These are phyloP conservation scores for Dalbergia oliveri DNA, from an alignment of 306 rosid species.

Conservation along the genomic window DNA sequence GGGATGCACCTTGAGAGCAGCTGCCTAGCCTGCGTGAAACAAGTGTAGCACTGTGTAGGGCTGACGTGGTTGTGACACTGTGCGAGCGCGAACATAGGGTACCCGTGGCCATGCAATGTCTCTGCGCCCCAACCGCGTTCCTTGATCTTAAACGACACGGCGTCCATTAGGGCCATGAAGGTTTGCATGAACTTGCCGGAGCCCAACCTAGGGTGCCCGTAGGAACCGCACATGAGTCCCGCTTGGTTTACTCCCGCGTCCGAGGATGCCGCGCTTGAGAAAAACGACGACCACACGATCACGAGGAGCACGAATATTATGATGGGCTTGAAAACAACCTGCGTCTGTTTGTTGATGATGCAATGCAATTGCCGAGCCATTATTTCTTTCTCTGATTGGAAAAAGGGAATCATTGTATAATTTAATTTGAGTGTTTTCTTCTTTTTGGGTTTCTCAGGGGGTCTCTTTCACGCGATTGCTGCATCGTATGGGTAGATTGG, in stretches of 20 bases:
- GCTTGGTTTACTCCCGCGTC: constrained; percentile 11
- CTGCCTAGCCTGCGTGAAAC: constrained; percentile 45
- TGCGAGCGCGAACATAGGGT: constrained; percentile 51
- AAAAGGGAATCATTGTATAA: no score
- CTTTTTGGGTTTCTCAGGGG: not conserved
- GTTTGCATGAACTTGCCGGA: constrained; percentile 13
- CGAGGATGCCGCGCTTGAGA: constrained; percentile 20
- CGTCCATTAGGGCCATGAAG: constrained; percentile 44
- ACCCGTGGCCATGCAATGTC: not conserved
- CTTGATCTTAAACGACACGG: constrained; percentile 41
- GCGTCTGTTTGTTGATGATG: constrained; percentile 37
- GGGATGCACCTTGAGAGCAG: constrained; percentile 57
- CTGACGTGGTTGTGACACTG: constrained; percentile 56
- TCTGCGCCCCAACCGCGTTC: constrained; percentile 43
- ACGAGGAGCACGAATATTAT: constrained; percentile 22
- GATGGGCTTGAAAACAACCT: not conserved
- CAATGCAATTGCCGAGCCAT: not conserved
- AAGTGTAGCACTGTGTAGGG: constrained; percentile 44
- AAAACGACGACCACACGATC: not conserved
- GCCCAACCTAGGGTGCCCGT: not conserved
- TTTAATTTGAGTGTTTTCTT: not conserved
- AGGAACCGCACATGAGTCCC: constrained; percentile 47
- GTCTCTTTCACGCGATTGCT: not conserved
- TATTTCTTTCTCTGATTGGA: no score
- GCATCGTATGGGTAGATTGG: not conserved